These are phyloP conservation scores for Porosira glacialis DNA, from an alignment of 352 stramenopile genomes.

Conservation along the genomic window DNA sequence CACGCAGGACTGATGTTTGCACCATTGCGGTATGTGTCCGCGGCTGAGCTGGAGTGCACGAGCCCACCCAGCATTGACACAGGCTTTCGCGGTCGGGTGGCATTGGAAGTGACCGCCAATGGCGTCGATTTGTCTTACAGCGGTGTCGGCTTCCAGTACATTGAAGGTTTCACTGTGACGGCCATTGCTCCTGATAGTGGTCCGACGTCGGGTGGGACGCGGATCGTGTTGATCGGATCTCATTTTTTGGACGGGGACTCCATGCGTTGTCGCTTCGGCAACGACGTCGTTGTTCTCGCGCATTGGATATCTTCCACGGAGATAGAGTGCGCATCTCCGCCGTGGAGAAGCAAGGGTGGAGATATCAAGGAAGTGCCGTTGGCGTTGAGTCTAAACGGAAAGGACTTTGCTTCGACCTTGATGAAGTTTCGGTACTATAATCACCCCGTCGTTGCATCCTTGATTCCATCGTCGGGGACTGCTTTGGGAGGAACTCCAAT, in stretches of 20 bases:
- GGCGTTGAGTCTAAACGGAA: slow-evolving; percentile 20
- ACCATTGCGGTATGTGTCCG: slow-evolving; percentile 31
- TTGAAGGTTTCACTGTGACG: slow-evolving; percentile 12
- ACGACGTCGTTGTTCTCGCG: not conserved
- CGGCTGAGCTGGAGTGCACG: slow-evolving; percentile 17
- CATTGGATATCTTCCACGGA: slow-evolving; percentile 40
- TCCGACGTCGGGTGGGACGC: slow-evolving; percentile 15
- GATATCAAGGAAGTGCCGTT: slow-evolving; percentile 17
- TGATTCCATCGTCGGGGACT: slow-evolving; percentile 35
- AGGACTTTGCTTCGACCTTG: slow-evolving; percentile 7
- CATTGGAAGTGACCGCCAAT: slow-evolving; percentile 46
- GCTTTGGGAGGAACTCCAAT: slow-evolving; percentile 36
- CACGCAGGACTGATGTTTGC: too few species aligned
- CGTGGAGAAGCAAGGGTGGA: slow-evolving; percentile 9
- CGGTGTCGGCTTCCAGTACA: not conserved
- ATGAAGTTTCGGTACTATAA: slow-evolving; percentile 35
- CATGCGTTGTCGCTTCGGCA: slow-evolving; percentile 26
- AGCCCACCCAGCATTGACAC: slow-evolving; percentile 12
- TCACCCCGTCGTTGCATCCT: slow-evolving; percentile 26
- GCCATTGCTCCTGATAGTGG: slow-evolving; percentile 24
- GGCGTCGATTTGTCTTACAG: slow-evolving; percentile 37
- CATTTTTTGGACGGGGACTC: slow-evolving; percentile 7
- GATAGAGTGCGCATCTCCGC: slow-evolving; percentile 14
- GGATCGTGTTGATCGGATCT: slow-evolving; percentile 13
- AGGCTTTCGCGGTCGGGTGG: slow-evolving; percentile 3